Conservation (phyloP, 2,329 filamentous ascomycete genomes). For the Hypocrella siamensis region DNA sequence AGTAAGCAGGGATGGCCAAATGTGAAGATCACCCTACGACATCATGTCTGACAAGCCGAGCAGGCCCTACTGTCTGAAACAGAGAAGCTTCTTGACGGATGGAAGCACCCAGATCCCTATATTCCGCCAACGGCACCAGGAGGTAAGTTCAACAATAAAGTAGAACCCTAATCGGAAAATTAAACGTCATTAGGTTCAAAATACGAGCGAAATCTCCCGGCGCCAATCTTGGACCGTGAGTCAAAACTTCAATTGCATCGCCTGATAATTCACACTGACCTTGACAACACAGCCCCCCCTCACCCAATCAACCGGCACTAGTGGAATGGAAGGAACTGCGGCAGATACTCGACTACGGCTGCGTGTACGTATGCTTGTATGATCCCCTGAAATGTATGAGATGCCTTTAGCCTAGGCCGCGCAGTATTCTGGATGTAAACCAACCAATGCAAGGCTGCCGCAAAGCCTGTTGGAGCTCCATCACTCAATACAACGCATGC, state of each 20-base stretch:
- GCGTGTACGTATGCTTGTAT: too few relatives aligned
- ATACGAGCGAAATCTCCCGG: constrained; percentile 84
- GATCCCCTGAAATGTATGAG: too few relatives aligned
- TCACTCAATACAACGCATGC: too few relatives aligned
- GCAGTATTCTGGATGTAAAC: too few relatives aligned
- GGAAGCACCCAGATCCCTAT: constrained; percentile 97
- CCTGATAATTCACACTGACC: background rate
- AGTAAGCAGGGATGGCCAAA: constrained; percentile 31
- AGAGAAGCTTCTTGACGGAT: constrained; percentile 73
- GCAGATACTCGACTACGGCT: background rate
- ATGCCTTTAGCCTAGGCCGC: too few relatives aligned
- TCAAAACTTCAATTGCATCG: constrained; percentile 10
- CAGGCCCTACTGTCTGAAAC: constrained; percentile 78
- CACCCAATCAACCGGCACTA: constrained; percentile 3
- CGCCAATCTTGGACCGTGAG: constrained; percentile 68
- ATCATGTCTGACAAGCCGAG: background rate
- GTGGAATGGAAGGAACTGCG: too few relatives aligned
- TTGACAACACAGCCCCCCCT: constrained; percentile 11
- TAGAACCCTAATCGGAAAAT: constrained; percentile 3
- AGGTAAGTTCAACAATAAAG: constrained; percentile 40
- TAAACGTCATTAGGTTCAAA: constrained; percentile 54
- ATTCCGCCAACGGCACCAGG: constrained; percentile 78
- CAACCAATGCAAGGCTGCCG: too few relatives aligned
- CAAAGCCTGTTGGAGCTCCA: too few relatives aligned
- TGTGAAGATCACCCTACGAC: background rate